Evolutionary conservation across 306 rosid species (phyloP).

Genomic region (Clitoria ternatea): DNA sequence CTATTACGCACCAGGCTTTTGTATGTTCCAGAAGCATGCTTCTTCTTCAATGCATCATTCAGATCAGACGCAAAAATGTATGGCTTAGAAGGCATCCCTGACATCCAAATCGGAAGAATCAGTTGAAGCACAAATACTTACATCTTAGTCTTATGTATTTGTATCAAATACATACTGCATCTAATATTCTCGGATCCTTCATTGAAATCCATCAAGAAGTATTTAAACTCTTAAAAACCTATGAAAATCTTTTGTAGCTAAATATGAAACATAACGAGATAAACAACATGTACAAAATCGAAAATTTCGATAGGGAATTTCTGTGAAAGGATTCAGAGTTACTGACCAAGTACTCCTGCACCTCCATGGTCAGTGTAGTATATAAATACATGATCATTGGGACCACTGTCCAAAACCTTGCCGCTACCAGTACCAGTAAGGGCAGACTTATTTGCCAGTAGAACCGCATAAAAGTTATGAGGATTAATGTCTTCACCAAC

Average conservation of each 20-base stretch:
- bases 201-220: no score
- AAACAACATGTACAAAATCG: background rate
- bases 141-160: no score
- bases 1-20: conserved; percentile 59
- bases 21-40: conserved; percentile 78
- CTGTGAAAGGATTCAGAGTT: background rate
- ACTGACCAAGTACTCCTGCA: conserved; percentile 95
- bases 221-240: no score
- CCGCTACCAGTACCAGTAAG: conserved; percentile 84
- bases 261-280: no score
- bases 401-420: conserved; percentile 92
- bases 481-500: conserved; percentile 76
- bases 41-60: conserved; percentile 64
- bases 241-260: no score
- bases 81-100: conserved; percentile 85
- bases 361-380: conserved; percentile 93
- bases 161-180: no score
- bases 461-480: conserved; percentile 67
- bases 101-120: conserved; percentile 9
- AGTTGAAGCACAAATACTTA: no score
- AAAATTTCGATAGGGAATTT: background rate
- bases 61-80: conserved; percentile 63
- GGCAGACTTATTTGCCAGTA: conserved; percentile 83
- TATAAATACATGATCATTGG: conserved; percentile 86
- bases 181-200: no score